A percentile compares a stretch with the other conserved stretches of the same genome.
phyloP scores from a whole-genome alignment of 176 grass and related monocot species.

The Aegilops umbellulata region DNA sequence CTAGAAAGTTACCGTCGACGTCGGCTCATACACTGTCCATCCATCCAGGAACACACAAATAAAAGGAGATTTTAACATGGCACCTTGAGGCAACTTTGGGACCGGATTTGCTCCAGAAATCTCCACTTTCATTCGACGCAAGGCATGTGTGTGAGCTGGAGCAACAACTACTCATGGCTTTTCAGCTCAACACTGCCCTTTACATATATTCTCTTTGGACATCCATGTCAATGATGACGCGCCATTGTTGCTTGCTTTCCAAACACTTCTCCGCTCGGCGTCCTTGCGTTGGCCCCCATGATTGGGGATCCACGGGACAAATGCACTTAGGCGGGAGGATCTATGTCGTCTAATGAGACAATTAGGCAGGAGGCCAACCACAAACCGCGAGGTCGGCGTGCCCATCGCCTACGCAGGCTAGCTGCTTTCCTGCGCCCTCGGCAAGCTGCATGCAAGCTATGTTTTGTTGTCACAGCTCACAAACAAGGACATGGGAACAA shows the following conservation, averaged over 20 bases:
- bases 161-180: constrained; percentile 20
- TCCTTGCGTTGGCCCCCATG: constrained; percentile 17
- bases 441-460: constrained; percentile 3
- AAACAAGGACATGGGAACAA: constrained; percentile 19
- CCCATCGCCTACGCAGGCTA: constrained; percentile 1
- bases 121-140: background rate
- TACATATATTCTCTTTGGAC: background rate
- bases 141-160: constrained; percentile 4
- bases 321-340: constrained; percentile 40
- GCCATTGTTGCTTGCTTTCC: constrained; percentile 19
- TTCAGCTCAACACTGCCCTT: background rate
- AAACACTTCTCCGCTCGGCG: background rate
- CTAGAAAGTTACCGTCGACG: constrained; percentile 27
- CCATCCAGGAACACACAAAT: constrained; percentile 11
- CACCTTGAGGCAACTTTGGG: constrained; percentile 2
- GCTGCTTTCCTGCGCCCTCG: constrained; percentile 13
- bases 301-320: constrained; percentile 41
- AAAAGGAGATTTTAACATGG: constrained; percentile 16
- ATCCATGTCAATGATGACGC: constrained; percentile 18
- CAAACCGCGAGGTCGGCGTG: constrained; percentile 16
- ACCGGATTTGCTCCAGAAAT: background rate
- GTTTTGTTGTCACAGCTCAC: constrained; percentile 6
- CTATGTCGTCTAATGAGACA: constrained; percentile 80
- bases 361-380: constrained; percentile 21
- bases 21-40: constrained; percentile 14